Evolutionary conservation across 192 early-diverging fungal genomes (phyloP).

Genomic region (Entomortierella chlamydospora): DNA sequence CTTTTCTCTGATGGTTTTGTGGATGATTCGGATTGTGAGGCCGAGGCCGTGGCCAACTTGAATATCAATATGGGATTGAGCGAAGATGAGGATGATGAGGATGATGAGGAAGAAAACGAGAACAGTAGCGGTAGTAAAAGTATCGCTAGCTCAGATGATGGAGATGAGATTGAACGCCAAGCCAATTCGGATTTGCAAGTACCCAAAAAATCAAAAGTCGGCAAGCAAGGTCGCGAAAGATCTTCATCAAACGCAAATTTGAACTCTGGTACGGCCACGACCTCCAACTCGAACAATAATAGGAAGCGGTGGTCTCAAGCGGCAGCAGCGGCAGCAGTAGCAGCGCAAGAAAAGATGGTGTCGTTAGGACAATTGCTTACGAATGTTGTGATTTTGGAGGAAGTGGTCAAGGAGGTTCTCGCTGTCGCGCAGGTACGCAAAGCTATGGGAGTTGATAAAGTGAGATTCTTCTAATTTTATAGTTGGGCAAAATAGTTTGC

Average conservation of each 20-base stretch:
- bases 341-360: slow-evolving; percentile 58
- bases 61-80: slow-evolving; percentile 5
- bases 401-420: slow-evolving; percentile 92
- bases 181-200: slow-evolving; percentile 19
- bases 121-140: slow-evolving; percentile 1
- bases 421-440: slow-evolving; percentile 85
- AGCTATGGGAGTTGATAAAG: slow-evolving; percentile 77
- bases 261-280: too few species aligned
- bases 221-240: background rate
- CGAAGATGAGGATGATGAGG: too few species aligned
- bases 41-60: slow-evolving; percentile 55
- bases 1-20: slow-evolving; percentile 66
- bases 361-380: slow-evolving; percentile 76
- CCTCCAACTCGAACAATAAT: too few species aligned
- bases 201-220: background rate
- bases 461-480: slow-evolving; percentile 49
- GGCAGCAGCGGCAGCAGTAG: background rate
- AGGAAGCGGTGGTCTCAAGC: background rate
- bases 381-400: slow-evolving; percentile 93
- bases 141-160: slow-evolving; percentile 6
- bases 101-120: background rate
- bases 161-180: slow-evolving; percentile 47
- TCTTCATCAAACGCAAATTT: too few species aligned
- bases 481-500: background rate
- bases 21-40: slow-evolving; percentile 57